phyloP scores from a whole-genome alignment of 139 green algal genomes.

The Chlamydomonas schloesseri region DNA sequence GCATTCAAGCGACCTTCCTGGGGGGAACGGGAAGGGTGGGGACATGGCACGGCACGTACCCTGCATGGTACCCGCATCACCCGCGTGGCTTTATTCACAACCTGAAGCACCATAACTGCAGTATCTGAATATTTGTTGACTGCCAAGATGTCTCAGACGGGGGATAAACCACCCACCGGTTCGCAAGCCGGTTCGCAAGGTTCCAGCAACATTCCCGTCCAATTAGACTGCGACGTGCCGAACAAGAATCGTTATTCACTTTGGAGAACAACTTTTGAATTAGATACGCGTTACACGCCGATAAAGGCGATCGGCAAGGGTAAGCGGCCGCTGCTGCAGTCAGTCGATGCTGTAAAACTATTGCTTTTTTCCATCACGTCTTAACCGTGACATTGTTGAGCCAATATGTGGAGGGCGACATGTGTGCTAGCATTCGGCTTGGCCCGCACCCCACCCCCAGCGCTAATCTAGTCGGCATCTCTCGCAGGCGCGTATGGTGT shows the following conservation, averaged over 20 bases:
- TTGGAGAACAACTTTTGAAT: slow-evolving; percentile 93
- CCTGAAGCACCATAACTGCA: no score
- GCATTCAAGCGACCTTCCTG: no score
- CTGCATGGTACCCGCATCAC: no score
- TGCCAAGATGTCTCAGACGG: slow-evolving; percentile 4
- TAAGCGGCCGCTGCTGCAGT: background rate
- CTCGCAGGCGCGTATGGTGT: slow-evolving; percentile 93
- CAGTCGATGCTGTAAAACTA: background rate
- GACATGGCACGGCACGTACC: no score
- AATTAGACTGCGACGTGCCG: slow-evolving; percentile 77
- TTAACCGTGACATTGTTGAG: no score
- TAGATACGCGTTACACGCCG: slow-evolving; percentile 86
- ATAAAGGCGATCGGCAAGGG: slow-evolving; percentile 66
- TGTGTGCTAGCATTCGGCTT: no score
- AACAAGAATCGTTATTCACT: slow-evolving; percentile 88
- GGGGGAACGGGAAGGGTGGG: no score
- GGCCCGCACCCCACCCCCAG: no score
- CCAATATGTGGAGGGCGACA: no score
- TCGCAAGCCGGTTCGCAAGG: background rate
- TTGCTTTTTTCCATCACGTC: background rate
- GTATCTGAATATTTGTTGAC: no score
- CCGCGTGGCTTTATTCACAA: no score
- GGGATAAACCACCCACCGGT: background rate
- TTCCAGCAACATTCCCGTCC: slow-evolving; percentile 75
- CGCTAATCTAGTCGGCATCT: no score